Evolutionary conservation across 768 basidiomycete genomes (phyloP).

Genomic region (Lanmaoa pseudosensibilis): DNA sequence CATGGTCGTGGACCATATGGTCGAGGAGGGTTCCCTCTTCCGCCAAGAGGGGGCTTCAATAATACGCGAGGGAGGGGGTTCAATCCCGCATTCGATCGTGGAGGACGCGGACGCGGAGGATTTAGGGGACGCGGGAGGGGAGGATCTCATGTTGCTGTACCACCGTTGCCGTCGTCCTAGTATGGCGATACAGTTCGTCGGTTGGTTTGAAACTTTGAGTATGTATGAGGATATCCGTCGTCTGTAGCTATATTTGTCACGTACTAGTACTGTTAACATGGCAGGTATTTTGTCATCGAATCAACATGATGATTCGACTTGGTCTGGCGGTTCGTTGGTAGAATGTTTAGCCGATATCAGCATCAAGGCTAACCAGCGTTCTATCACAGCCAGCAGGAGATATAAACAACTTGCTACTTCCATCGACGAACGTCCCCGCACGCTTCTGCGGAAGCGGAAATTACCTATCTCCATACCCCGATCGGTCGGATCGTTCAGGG

Average conservation of each 20-base stretch:
- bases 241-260: slow-evolving; percentile 7
- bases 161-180: slow-evolving; percentile 11
- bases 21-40: slow-evolving; percentile 28
- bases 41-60: slow-evolving; percentile 24
- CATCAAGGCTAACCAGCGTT: no score
- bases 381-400: no score
- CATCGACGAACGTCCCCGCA: no score
- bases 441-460: no score
- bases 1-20: slow-evolving; percentile 32
- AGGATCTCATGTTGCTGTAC: background rate
- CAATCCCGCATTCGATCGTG: slow-evolving; percentile 30
- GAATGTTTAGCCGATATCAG: no score
- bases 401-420: no score
- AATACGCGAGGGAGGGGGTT: slow-evolving; percentile 36
- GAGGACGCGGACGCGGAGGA: slow-evolving; percentile 32
- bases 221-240: background rate
- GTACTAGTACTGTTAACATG: background rate
- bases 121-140: slow-evolving; percentile 36
- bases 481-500: no score
- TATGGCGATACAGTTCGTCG: background rate
- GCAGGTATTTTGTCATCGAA: no score
- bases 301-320: no score
- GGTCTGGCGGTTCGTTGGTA: no score
- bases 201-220: background rate
- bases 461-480: no score